phyloP scores from a whole-genome alignment of 2,329 filamentous ascomycete genomes.

The Penicillium sp. region DNA sequence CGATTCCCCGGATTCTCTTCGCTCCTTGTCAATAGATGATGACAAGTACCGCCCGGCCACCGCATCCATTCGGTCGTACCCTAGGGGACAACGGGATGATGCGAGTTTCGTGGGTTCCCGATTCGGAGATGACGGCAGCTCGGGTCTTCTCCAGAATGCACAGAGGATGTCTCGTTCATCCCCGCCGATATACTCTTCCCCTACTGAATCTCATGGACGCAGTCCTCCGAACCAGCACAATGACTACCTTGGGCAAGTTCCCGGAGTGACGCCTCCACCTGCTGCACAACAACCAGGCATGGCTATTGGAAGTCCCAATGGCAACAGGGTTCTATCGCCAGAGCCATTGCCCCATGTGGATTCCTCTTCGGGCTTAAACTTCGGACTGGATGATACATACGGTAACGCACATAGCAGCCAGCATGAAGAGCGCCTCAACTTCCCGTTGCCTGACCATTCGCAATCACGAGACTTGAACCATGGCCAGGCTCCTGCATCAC shows the following conservation, averaged over 20 bases:
- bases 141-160: constrained; percentile 56
- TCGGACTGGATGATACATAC: constrained; percentile 13
- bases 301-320: constrained; percentile 14
- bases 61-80: constrained; percentile 43
- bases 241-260: constrained; percentile 15
- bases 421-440: constrained; percentile 20
- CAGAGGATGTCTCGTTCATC: constrained; percentile 57
- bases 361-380: constrained; percentile 19
- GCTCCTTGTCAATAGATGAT: constrained; percentile 76
- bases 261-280: constrained; percentile 8
- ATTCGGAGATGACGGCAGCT: constrained; percentile 48
- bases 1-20: constrained; percentile 78
- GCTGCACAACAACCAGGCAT: constrained; percentile 13
- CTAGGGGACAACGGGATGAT: constrained; percentile 43
- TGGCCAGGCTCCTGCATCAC: constrained; percentile 18
- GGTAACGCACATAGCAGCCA: neutral
- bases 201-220: constrained; percentile 14
- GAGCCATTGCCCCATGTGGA: constrained; percentile 15
- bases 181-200: constrained; percentile 36
- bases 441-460: constrained; percentile 20
- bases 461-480: constrained; percentile 16
- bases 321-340: constrained; percentile 6
- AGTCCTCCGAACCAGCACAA: constrained; percentile 9
- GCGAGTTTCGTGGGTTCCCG: constrained; percentile 52
- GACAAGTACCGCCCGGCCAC: constrained; percentile 75